These are phyloP conservation scores for Plasmodium vinckei DNA, from an alignment of 169 alveolate species.

Conservation along the genomic window DNA sequence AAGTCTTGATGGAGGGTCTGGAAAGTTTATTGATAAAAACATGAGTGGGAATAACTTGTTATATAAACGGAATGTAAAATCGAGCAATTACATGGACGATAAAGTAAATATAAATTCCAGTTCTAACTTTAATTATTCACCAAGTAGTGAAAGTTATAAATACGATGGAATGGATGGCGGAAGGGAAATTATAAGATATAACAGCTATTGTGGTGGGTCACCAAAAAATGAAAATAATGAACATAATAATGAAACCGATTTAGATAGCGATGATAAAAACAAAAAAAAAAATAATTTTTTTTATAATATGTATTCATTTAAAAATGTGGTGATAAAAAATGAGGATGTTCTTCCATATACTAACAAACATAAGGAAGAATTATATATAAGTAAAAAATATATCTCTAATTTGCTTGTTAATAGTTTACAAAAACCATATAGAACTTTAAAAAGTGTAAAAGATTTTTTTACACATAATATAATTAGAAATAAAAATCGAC, in stretches of 20 bases:
- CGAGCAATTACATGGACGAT: background rate
- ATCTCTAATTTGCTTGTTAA: conserved; percentile 23
- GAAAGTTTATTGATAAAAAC: background rate
- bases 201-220: background rate
- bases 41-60: conserved; percentile 12
- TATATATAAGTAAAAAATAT: background rate
- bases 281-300: conserved; percentile 11
- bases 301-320: conserved; percentile 16
- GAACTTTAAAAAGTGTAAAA: conserved; percentile 53
- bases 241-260: background rate
- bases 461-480: conserved; percentile 16
- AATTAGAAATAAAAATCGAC: background rate
- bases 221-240: background rate
- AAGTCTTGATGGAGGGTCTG: too few relatives aligned
- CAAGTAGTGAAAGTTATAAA: conserved; percentile 8
- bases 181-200: background rate
- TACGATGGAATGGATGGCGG: background rate
- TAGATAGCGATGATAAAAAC: background rate
- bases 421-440: conserved; percentile 39
- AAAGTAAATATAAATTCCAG: conserved; percentile 13
- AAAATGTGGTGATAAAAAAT: conserved; percentile 1
- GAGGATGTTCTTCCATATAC: background rate
- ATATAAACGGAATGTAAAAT: conserved; percentile 24
- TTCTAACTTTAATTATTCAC: conserved; percentile 15
- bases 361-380: background rate